A percentile compares a stretch with the other conserved stretches of the same genome.
Evolutionary conservation across 768 basidiomycete species (phyloP).

Genomic region (Hericium alpestre): DNA sequence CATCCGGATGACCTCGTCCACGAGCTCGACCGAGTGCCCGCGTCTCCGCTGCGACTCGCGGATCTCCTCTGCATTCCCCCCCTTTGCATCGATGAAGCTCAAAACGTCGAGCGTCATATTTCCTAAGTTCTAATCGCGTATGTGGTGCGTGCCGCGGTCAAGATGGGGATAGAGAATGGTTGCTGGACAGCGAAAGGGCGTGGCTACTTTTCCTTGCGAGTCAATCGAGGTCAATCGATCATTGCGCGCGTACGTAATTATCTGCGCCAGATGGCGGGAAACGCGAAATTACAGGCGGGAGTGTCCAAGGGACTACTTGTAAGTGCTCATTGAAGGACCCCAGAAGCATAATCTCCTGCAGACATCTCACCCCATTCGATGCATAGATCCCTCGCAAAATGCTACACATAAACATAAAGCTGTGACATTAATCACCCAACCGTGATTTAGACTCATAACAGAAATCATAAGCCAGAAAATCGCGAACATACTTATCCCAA

Average conservation of each 20-base stretch:
- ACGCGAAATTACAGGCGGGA: no score
- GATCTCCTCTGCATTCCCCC: slow-evolving; percentile 85
- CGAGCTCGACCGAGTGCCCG: slow-evolving; percentile 79
- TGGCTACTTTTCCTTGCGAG: background rate
- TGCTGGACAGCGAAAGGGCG: background rate
- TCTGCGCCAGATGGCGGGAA: no score
- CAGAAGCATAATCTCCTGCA: no score
- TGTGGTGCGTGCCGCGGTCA: background rate
- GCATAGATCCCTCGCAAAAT: no score
- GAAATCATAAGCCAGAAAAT: no score
- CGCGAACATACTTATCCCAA: no score
- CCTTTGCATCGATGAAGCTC: slow-evolving; percentile 76
- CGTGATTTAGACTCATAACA: no score
- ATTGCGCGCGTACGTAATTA: background rate
- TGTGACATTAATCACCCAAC: no score
- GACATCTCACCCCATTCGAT: no score
- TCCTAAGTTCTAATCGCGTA: background rate
- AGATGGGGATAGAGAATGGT: background rate
- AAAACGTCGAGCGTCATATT: slow-evolving; percentile 76
- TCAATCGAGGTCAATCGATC: background rate
- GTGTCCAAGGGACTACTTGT: no score
- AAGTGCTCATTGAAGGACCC: no score
- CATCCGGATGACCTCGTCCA: slow-evolving; percentile 89
- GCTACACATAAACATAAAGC: no score
- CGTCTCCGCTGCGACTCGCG: slow-evolving; percentile 88